Evolutionary conservation across 805 yeast genomes (phyloP).

Genomic region (Saccharomycopsis fibuligera): DNA sequence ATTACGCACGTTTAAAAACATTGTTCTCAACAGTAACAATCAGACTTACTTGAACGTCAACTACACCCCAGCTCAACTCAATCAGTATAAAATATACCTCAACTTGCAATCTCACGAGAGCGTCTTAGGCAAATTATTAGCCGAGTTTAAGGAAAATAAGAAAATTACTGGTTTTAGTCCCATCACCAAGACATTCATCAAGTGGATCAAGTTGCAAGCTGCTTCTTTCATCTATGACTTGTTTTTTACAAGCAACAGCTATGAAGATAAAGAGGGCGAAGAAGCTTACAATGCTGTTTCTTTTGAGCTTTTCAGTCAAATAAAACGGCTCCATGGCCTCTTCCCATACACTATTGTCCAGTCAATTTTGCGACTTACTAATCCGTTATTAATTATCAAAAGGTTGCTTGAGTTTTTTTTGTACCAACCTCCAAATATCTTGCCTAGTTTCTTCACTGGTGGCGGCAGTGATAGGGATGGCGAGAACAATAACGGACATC

Average conservation of each 20-base stretch:
- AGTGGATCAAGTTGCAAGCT: constrained; percentile 76
- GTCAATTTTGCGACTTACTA: constrained; percentile 73
- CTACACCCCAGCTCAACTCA: constrained; percentile 37
- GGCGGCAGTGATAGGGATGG: background rate
- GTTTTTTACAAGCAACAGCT: constrained; percentile 74
- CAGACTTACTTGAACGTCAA: constrained; percentile 9
- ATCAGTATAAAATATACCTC: constrained; percentile 30
- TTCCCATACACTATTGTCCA: constrained; percentile 78
- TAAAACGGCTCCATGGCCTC: constrained; percentile 62
- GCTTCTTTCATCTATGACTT: constrained; percentile 80
- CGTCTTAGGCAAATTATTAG: constrained; percentile 56
- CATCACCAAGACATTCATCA: constrained; percentile 60
- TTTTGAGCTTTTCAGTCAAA: constrained; percentile 64
- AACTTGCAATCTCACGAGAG: constrained; percentile 29
- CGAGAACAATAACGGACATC: constrained; percentile 6
- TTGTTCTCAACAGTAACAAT: constrained; percentile 11
- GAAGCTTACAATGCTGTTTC: background rate
- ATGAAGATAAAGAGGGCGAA: constrained; percentile 27
- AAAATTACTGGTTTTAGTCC: constrained; percentile 57
- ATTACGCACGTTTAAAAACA: constrained; percentile 14
- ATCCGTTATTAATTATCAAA: constrained; percentile 80
- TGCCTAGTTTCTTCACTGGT: constrained; percentile 3
- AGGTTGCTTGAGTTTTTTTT: constrained; percentile 74
- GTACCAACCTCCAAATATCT: constrained; percentile 49
- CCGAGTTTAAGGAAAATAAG: constrained; percentile 54